Conservation (phyloP, 2,329 filamentous ascomycete species). For the Cercospora sp. region DNA sequence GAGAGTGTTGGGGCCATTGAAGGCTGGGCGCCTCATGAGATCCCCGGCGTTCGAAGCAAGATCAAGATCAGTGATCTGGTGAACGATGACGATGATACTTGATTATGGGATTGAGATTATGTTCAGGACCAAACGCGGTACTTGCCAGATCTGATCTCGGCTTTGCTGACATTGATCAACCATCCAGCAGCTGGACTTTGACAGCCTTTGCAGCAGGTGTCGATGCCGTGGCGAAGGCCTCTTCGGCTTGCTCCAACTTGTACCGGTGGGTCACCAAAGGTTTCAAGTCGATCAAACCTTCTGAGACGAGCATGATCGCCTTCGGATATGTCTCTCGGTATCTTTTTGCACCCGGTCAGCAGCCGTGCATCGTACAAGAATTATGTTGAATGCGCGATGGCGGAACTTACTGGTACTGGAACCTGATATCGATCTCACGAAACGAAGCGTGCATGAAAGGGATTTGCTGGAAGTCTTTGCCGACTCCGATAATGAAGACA, state of each 20-base stretch:
- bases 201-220: constrained; percentile 40
- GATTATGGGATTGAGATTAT: not conserved
- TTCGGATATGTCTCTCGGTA: constrained; percentile 45
- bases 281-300: constrained; percentile 43
- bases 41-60: constrained; percentile 33
- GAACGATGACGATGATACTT: constrained; percentile 28
- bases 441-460: constrained; percentile 44
- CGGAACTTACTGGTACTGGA: constrained; percentile 38
- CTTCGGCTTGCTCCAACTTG: constrained; percentile 39
- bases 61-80: constrained; percentile 35
- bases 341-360: constrained; percentile 1
- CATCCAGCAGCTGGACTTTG: constrained; percentile 39
- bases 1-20: constrained; percentile 36
- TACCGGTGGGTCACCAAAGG: constrained; percentile 44
- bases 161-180: constrained; percentile 16
- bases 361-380: not conserved
- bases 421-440: constrained; percentile 43
- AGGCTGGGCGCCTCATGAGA: constrained; percentile 35
- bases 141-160: not conserved
- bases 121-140: not conserved
- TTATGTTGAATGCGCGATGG: not conserved
- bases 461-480: constrained; percentile 40
- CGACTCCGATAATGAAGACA: constrained; percentile 42
- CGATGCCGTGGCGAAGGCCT: constrained; percentile 42
- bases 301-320: constrained; percentile 44